phyloP scores from a whole-genome alignment of 371 early-diverging fungal species.

The Apophysomyces ossiformis region DNA sequence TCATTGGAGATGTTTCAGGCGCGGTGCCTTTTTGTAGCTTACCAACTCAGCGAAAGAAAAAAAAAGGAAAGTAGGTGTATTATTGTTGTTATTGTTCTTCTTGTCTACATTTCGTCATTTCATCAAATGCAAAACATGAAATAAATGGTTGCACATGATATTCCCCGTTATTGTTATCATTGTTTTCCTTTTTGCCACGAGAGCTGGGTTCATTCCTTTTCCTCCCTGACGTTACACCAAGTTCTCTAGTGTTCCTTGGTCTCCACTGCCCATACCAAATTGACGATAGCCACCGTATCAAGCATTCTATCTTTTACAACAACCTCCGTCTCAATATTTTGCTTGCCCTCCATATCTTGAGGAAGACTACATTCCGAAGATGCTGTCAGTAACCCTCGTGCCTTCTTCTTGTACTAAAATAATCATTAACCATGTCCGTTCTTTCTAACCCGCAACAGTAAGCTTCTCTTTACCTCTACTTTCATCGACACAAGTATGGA shows the following conservation, averaged over 20 bases:
- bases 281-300: slow-evolving; percentile 51
- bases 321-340: slow-evolving; percentile 41
- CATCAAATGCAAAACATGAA: no score
- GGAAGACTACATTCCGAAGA: slow-evolving; percentile 45
- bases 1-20: background rate
- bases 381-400: slow-evolving; percentile 55
- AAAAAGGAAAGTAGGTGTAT: background rate
- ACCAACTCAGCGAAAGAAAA: background rate
- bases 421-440: background rate
- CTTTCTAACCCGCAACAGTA: background rate
- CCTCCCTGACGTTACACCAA: background rate
- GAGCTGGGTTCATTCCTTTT: background rate
- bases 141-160: no score
- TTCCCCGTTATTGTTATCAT: background rate
- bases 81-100: background rate
- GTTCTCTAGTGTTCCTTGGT: background rate
- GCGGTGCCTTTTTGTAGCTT: background rate
- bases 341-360: slow-evolving; percentile 23
- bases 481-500: slow-evolving; percentile 51
- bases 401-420: slow-evolving; percentile 54
- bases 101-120: background rate
- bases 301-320: slow-evolving; percentile 53
- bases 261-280: slow-evolving; percentile 41
- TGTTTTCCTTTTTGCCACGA: background rate
- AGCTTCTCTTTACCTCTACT: slow-evolving; percentile 51